These are phyloP conservation scores for Ustilago curta DNA, from an alignment of 1,284 basidiomycete species.

Conservation along the genomic window DNA sequence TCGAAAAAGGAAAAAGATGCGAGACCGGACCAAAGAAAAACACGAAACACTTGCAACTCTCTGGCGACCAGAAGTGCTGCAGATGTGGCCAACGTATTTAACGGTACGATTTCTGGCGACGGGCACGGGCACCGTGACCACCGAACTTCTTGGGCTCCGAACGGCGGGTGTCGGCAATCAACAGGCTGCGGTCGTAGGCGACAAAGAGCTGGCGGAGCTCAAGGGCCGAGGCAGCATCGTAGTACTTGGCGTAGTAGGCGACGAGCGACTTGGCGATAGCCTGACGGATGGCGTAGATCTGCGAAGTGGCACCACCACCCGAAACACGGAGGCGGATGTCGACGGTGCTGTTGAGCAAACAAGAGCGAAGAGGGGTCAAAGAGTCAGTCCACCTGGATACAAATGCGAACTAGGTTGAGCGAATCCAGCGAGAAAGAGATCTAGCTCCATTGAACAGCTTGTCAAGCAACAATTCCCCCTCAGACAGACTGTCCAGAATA, in stretches of 20 bases:
- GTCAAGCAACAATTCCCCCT: too few species aligned
- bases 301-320: conserved; percentile 99
- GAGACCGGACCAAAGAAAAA: conserved; percentile 32
- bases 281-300: conserved; percentile 99
- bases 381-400: conserved; percentile 12
- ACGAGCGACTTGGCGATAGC: conserved; percentile 98
- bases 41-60: conserved; percentile 18
- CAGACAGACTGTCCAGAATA: too few species aligned
- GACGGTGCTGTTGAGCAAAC: conserved; percentile 70
- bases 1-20: conserved; percentile 9
- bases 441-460: background rate
- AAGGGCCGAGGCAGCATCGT: conserved; percentile 91
- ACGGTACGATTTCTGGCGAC: conserved; percentile 68
- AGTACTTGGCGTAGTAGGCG: conserved; percentile 97
- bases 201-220: conserved; percentile 68
- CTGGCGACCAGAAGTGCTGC: background rate
- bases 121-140: conserved; percentile 69
- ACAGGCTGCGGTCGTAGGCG: conserved; percentile 77
- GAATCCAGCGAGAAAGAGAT: background rate
- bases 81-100: conserved; percentile 22
- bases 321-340: conserved; percentile 99
- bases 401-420: background rate
- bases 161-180: conserved; percentile 97
- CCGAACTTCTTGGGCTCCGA: conserved; percentile 95
- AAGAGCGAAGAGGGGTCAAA: background rate